Conservation (phyloP, 2,329 filamentous ascomycete genomes). For the Pseudogymnoascus sp. region DNA sequence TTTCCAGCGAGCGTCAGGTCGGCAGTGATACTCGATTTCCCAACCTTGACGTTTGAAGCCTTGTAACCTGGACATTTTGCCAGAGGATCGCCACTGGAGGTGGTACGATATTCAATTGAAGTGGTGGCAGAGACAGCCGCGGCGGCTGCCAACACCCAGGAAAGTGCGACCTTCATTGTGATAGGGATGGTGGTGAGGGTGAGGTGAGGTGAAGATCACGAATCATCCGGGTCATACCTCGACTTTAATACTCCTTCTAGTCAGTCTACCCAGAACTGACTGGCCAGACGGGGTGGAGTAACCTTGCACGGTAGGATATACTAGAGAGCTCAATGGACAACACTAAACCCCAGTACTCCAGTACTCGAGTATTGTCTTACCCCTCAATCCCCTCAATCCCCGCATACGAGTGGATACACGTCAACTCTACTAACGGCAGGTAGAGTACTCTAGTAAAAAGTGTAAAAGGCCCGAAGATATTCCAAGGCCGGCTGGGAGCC, state of each 20-base stretch:
- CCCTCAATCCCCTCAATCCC: not conserved
- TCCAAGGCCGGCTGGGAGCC: not conserved
- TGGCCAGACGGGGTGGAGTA: not conserved
- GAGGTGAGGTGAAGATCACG: slow-evolving; percentile 11
- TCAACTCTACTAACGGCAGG: not conserved
- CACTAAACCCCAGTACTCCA: not conserved
- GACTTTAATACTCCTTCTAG: slow-evolving; percentile 2
- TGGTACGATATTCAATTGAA: slow-evolving; percentile 9
- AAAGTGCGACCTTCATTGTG: slow-evolving; percentile 19
- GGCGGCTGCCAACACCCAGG: slow-evolving; percentile 16
- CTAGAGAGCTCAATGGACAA: not conserved
- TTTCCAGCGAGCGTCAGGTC: slow-evolving; percentile 52
- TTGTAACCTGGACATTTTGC: slow-evolving; percentile 46
- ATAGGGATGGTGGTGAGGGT: not conserved
- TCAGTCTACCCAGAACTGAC: not conserved
- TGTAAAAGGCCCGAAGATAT: slow-evolving; percentile 7
- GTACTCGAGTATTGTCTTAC: not conserved
- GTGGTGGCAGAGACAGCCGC: slow-evolving; percentile 16
- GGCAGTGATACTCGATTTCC: slow-evolving; percentile 44
- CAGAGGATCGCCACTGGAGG: slow-evolving; percentile 19
- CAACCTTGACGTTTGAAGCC: slow-evolving; percentile 43
- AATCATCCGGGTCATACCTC: not conserved
- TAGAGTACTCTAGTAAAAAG: not conserved
- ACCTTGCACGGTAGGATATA: not conserved
- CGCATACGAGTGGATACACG: slow-evolving; percentile 7